phyloP scores from a whole-genome alignment of 805 yeast genomes.

The Sporopachydermia lactativora region DNA sequence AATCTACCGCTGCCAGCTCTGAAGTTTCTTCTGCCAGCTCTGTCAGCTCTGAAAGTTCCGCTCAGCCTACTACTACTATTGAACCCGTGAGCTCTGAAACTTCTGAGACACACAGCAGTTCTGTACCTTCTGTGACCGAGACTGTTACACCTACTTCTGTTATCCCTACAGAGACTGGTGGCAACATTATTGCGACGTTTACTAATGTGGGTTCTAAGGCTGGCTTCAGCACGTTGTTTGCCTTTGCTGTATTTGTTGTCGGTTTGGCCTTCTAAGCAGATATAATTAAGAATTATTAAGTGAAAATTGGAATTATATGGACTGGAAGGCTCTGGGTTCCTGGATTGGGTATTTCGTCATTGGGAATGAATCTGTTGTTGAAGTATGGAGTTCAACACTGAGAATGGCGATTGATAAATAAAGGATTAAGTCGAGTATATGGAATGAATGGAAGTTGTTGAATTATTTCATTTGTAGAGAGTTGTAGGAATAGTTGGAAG shows the following conservation, averaged over 20 bases:
- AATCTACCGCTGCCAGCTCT: background rate
- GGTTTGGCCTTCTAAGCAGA: conserved; percentile 1
- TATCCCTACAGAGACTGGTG: conserved; percentile 1
- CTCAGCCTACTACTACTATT: background rate
- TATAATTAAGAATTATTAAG: no score
- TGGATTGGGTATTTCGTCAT: no score
- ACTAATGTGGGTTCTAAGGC: background rate
- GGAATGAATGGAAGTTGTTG: no score
- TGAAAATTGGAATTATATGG: no score
- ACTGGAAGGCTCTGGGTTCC: no score
- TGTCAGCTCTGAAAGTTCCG: conserved; percentile 2
- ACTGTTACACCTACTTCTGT: background rate
- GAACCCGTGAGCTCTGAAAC: conserved; percentile 3
- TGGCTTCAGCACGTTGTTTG: background rate
- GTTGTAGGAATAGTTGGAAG: no score
- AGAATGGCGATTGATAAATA: no score
- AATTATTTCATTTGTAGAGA: no score
- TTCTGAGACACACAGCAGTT: background rate
- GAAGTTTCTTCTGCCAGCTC: conserved; percentile 2
- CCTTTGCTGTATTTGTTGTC: background rate
- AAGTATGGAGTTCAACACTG: no score
- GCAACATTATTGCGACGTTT: background rate
- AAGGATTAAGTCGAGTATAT: no score
- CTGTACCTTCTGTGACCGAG: background rate
- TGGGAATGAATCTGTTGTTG: no score